phyloP scores from a whole-genome alignment of 75 land plant species.

The Selaginella moellendorffii region DNA sequence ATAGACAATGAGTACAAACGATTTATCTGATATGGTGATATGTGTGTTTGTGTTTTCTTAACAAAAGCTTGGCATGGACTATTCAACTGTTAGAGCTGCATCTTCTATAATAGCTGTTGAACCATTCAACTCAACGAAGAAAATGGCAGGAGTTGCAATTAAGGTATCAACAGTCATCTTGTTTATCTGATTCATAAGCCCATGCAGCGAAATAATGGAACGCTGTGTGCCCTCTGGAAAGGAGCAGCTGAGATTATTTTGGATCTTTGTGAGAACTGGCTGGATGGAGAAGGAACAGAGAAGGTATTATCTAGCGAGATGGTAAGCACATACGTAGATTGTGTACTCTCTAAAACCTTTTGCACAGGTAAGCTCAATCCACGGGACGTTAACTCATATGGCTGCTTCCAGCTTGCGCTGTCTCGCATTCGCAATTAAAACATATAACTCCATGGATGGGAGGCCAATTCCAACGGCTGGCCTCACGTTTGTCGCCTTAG shows the following conservation, averaged over 20 bases:
- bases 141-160: slow-evolving; percentile 67
- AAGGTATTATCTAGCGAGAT: not conserved
- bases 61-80: slow-evolving; percentile 66
- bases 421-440: no score
- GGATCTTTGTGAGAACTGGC: slow-evolving; percentile 48
- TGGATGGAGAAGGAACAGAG: slow-evolving; percentile 33
- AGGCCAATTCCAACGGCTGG: slow-evolving; percentile 5
- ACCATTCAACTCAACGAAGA: slow-evolving; percentile 90
- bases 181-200: not conserved
- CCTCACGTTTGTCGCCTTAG: slow-evolving; percentile 13
- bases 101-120: slow-evolving; percentile 38
- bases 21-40: no score
- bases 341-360: no score
- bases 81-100: slow-evolving; percentile 36
- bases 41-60: no score
- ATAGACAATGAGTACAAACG: no score
- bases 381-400: no score
- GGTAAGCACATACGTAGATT: no score
- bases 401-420: no score
- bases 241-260: no score
- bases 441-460: no score
- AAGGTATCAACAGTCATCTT: slow-evolving; percentile 6
- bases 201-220: slow-evolving; percentile 40
- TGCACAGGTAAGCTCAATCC: no score
- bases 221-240: slow-evolving; percentile 39